Evolutionary conservation across 192 early-diverging fungal genomes (phyloP), one percentile per base, ranked within the genome.

Genomic region (Linnemannia zychae): DNA sequence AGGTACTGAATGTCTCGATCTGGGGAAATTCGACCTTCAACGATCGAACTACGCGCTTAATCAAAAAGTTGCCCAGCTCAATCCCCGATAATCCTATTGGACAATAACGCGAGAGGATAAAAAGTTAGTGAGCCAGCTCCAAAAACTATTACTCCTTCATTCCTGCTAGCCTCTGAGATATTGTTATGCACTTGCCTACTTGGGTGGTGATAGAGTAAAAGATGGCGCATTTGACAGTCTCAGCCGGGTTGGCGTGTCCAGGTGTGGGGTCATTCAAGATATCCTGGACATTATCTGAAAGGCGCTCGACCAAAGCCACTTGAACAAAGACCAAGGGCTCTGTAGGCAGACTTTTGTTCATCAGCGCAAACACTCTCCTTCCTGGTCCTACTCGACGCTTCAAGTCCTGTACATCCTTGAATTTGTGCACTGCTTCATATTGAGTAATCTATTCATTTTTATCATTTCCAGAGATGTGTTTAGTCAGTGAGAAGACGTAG

Each of bases 121-220:
- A 1, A 57, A 9, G 53, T 57, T n/a, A 57, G 53, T 9, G 24
- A 7, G 12, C 22, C 7, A 6, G n/a, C 7, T 57, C n/a, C n/a
- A 28, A 9, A 24, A n/a, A n/a, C n/a, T n/a, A n/a, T 57, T 0
- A 5, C 22, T 11, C 9, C 2, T 1, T 7, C n/a, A 57, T 7
- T 11, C 11, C 40, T 44, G 40, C 40, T 24, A 22, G 11, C 53
- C 22, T 50, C 28, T 31, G 18, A 47, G 12, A 48, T 17, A 47
- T 40, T 20, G 0, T 49, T 13, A 33, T 22, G 18, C 49, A 78
- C 92, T 95, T 47, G 82, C 82, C 82, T 84, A 91, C 91, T 79
- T 98, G 96, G 28, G 95, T 95, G 18, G 95, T 96, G 76, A 99
- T 98, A 3, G 98, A 98, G 87, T 99, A 99, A 81, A 98, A 99